phyloP scores from a whole-genome alignment of 2,329 filamentous ascomycete species.

The Trichoderma lentiforme region DNA sequence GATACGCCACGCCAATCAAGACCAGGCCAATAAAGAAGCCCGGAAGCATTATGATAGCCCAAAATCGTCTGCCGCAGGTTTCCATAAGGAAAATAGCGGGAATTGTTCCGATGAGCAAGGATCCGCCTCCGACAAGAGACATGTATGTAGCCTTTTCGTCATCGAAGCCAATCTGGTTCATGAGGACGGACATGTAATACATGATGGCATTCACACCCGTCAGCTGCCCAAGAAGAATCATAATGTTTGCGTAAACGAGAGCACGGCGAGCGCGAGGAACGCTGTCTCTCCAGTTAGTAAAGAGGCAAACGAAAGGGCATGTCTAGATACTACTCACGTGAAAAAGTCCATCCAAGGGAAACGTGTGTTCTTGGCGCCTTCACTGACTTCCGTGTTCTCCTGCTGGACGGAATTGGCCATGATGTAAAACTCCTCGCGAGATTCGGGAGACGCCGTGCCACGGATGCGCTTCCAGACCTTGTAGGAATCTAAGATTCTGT shows the following conservation, averaged over 20 bases:
- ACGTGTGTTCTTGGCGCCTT: slow-evolving; percentile 50
- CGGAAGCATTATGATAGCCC: slow-evolving; percentile 69
- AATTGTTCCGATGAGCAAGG: slow-evolving; percentile 64
- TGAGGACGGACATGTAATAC: slow-evolving; percentile 69
- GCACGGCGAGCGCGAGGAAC: slow-evolving; percentile 64
- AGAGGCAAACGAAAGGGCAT: neutral
- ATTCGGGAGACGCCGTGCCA: slow-evolving; percentile 53
- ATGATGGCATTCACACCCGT: slow-evolving; percentile 68
- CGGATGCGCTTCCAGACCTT: slow-evolving; percentile 72
- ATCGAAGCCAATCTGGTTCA: slow-evolving; percentile 66
- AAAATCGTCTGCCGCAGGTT: slow-evolving; percentile 68
- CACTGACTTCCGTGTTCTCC: slow-evolving; percentile 52
- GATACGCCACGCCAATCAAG: slow-evolving; percentile 63
- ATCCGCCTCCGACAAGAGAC: slow-evolving; percentile 68
- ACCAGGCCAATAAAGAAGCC: slow-evolving; percentile 69
- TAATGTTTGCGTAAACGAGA: slow-evolving; percentile 64
- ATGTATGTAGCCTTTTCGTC: slow-evolving; percentile 64
- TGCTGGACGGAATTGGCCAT: slow-evolving; percentile 63
- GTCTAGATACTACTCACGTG: slow-evolving; percentile 39
- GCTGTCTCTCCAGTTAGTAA: slow-evolving; percentile 18
- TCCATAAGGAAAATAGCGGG: slow-evolving; percentile 71
- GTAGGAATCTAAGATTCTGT: slow-evolving; percentile 43
- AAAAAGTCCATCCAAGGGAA: slow-evolving; percentile 73
- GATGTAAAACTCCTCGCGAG: slow-evolving; percentile 67
- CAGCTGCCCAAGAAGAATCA: slow-evolving; percentile 67